Evolutionary conservation across 768 basidiomycete genomes (phyloP).

Genomic region (Suillus subaureus): DNA sequence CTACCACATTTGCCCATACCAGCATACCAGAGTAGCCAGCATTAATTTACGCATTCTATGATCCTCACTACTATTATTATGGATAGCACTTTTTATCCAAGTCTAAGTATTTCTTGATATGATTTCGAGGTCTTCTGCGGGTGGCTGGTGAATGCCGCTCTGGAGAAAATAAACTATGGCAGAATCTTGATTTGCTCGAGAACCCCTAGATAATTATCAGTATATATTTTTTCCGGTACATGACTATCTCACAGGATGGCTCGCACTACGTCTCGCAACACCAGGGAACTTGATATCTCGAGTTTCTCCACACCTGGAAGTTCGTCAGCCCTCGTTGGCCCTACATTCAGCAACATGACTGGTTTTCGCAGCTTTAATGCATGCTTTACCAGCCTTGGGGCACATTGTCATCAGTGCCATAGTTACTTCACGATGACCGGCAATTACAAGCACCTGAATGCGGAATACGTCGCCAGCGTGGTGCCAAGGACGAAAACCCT

Average conservation of each 20-base stretch:
- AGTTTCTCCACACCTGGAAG: slow-evolving; percentile 74
- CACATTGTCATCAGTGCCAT: slow-evolving; percentile 9
- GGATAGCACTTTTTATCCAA: slow-evolving; percentile 2
- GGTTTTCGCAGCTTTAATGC: slow-evolving; percentile 77
- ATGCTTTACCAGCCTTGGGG: slow-evolving; percentile 70
- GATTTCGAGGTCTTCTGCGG: slow-evolving; percentile 41
- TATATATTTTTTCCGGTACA: slow-evolving; percentile 7
- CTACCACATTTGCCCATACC: slow-evolving; percentile 21
- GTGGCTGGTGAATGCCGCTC: slow-evolving; percentile 61
- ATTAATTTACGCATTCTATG: slow-evolving; percentile 34
- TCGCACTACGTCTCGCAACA: slow-evolving; percentile 68
- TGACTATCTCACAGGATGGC: slow-evolving; percentile 56
- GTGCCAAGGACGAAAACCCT: slow-evolving; percentile 84
- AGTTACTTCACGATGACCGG: not conserved
- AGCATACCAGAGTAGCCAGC: slow-evolving; percentile 31
- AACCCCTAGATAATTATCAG: slow-evolving; percentile 42
- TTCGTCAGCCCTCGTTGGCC: slow-evolving; percentile 84
- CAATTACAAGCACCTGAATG: slow-evolving; percentile 61
- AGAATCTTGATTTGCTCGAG: slow-evolving; percentile 44
- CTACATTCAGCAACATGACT: slow-evolving; percentile 81
- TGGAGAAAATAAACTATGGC: slow-evolving; percentile 51
- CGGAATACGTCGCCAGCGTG: slow-evolving; percentile 91
- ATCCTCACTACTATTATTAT: slow-evolving; percentile 21
- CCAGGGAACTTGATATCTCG: slow-evolving; percentile 71
- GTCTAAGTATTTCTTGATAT: slow-evolving; percentile 10